Base-by-base conservation (phyloP, 169 alveolate species). In the Eimeria necatrix region DNA sequence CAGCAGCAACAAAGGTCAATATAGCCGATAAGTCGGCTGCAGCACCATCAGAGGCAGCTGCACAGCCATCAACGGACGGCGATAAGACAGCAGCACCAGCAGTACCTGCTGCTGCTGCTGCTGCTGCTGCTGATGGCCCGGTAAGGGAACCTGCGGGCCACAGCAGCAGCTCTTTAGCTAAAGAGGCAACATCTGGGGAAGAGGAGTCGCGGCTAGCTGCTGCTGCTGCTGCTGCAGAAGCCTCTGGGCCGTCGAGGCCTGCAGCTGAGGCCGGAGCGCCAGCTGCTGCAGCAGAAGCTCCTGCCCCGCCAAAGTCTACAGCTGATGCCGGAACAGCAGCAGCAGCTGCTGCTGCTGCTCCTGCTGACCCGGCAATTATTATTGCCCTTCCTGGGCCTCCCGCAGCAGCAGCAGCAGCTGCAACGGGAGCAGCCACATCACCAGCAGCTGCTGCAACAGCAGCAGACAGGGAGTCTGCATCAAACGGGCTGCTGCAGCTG, bases 321-420 rank as follows among this genome's bases (percentile, higher is more conserved):
- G 12, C 68, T 10, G 22, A 56, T 18, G 20, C 22, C 68, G 68
- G 12, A 3, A 24, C 78, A 0, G 78, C 78, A 68, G 32, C 14
- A n/a, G 46, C 78, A 68, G 78, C 78, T 3, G 78, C 78, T 68
- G 32, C 78, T 68, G 78, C 78, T 18, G 78, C 78, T 18, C 78
- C 78, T 0, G 78, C 78, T 7, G 32, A 68, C 32, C 46, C 46
- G 32, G 78, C n/a, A 1, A 12, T 68, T n/a, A 16, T 68, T 16
- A 16, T 68, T 68, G 78, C 78, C 41, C 32, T 68, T 3, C 46
- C 46, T 8, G 78, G 78, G 32, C 14, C 14, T 14, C 78, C 78
- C 32, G 78, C n/a, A 18, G 78, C n/a, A 18, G 78, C 78, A 7
- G n/a, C 78, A 68, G 3, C n/a, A 24, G 78, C 46, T n/a, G 14